phyloP scores from a whole-genome alignment of 441 rosid species.

The Kokia cookei region DNA sequence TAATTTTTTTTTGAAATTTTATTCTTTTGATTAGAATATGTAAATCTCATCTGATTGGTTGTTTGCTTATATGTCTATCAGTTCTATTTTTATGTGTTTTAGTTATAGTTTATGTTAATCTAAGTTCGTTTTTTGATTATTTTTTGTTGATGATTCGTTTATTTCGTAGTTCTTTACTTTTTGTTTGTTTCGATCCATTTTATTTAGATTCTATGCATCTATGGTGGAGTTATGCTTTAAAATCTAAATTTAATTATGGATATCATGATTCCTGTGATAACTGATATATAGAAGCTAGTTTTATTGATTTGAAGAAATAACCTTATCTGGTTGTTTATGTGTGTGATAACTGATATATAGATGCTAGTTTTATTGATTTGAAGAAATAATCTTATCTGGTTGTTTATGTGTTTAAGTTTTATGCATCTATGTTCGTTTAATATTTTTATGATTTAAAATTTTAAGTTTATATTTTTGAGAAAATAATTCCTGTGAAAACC shows the following conservation, averaged over 20 bases:
- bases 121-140: no score
- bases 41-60: neutral
- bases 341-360: no score
- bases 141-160: no score
- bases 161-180: neutral
- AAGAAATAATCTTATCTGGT: neutral
- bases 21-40: neutral
- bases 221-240: no score
- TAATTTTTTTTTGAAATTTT: neutral
- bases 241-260: no score
- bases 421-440: neutral
- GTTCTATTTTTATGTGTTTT: neutral
- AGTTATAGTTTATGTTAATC: neutral
- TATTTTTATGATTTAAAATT: neutral
- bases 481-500: neutral
- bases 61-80: neutral
- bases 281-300: no score
- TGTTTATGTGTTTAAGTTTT: neutral
- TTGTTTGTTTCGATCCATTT: no score
- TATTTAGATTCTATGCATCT: no score
- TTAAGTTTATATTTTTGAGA: neutral
- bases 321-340: no score
- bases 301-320: no score
- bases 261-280: no score
- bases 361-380: no score